These are phyloP conservation scores for Nitzschia putrida DNA, from an alignment of 108 stramenopile genomes.

Conservation along the genomic window DNA sequence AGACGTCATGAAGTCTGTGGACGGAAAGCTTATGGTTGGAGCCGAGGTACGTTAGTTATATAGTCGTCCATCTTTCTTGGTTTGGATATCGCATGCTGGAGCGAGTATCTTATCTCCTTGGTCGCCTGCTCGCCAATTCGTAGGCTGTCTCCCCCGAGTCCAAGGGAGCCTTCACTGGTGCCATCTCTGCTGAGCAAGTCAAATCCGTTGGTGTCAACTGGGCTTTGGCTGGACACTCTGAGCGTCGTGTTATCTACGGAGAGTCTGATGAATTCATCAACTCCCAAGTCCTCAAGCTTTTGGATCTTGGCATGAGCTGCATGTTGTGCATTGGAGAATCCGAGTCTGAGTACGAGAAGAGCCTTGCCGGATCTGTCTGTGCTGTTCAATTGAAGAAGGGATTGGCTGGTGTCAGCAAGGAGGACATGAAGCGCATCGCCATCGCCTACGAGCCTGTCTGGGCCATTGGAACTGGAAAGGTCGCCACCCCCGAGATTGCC, in stretches of 20 bases:
- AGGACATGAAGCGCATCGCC: conserved; percentile 85
- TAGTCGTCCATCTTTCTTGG: not conserved
- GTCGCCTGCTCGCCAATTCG: not conserved
- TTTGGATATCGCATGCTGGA: too few species aligned
- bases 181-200: conserved; percentile 86
- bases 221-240: conserved; percentile 96
- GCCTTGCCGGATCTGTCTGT: conserved; percentile 88
- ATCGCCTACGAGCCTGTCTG: conserved; percentile 97
- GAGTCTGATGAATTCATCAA: conserved; percentile 95
- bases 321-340: conserved; percentile 97
- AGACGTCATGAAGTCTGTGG: conserved; percentile 55
- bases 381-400: conserved; percentile 90
- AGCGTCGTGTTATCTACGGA: conserved; percentile 92
- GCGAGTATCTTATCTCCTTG: not conserved
- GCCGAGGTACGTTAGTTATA: conserved; percentile 63
- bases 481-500: conserved; percentile 80
- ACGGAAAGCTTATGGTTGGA: conserved; percentile 63
- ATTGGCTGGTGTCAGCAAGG: conserved; percentile 73
- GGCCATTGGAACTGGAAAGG: conserved; percentile 96
- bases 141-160: conserved; percentile 71
- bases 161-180: conserved; percentile 97
- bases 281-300: conserved; percentile 81
- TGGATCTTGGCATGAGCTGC: conserved; percentile 89
- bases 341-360: conserved; percentile 90
- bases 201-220: conserved; percentile 86